These are phyloP conservation scores for Gaeumannomyces tritici DNA, from an alignment of 2,329 filamentous ascomycete species.

Conservation along the genomic window DNA sequence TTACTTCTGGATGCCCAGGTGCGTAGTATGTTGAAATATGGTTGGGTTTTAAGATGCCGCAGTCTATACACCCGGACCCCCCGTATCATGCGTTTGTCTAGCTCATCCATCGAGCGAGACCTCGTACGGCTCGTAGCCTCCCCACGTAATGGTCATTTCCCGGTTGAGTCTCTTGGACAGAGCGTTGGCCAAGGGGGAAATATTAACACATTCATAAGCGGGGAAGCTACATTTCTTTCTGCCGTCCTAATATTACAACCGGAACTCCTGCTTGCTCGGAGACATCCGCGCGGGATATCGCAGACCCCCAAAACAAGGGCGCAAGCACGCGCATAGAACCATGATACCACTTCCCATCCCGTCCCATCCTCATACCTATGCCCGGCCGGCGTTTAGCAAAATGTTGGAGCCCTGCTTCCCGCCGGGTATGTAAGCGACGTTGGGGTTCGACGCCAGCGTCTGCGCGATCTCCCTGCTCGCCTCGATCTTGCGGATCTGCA, in stretches of 20 bases:
- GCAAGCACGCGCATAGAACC: neutral
- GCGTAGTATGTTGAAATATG: neutral
- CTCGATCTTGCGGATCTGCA: slow-evolving; percentile 95
- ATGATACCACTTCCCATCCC: neutral
- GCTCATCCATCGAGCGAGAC: neutral
- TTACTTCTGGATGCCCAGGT: neutral
- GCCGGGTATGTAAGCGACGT: slow-evolving; percentile 88
- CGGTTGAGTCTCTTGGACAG: neutral
- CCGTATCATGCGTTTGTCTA: neutral
- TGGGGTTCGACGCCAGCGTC: slow-evolving; percentile 81
- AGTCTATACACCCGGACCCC: neutral
- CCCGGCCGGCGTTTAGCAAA: slow-evolving; percentile 41
- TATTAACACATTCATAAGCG: slow-evolving; percentile 1
- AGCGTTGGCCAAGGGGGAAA: neutral
- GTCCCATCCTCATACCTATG: slow-evolving; percentile 15
- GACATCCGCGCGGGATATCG: neutral
- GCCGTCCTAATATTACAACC: slow-evolving; percentile 4
- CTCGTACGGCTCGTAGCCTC: neutral
- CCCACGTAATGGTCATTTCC: neutral
- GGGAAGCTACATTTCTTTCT: slow-evolving; percentile 5
- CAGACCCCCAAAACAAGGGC: neutral
- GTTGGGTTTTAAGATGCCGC: neutral
- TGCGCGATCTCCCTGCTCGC: slow-evolving; percentile 92
- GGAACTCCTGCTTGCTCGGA: neutral
- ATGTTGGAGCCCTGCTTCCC: slow-evolving; percentile 55